These are phyloP conservation scores for Vicia villosa DNA, from an alignment of 306 rosid species.

Conservation along the genomic window DNA sequence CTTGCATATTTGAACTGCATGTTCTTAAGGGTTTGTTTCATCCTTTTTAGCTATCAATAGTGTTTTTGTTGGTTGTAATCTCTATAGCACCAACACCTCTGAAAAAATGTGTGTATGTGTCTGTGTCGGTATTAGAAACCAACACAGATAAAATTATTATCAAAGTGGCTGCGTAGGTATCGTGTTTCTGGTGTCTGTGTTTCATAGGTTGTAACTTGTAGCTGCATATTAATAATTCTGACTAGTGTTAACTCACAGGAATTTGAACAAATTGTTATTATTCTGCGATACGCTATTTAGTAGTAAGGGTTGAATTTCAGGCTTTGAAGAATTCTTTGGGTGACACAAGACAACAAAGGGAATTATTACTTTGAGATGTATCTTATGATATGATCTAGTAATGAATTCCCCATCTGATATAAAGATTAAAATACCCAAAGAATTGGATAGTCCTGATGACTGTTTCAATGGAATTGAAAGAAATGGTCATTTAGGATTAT, in stretches of 20 bases:
- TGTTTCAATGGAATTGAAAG: constrained; percentile 28
- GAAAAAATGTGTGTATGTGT: no score
- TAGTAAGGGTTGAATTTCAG: constrained; percentile 11
- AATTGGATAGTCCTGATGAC: constrained; percentile 31
- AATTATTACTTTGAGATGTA: constrained; percentile 28
- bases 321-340: constrained; percentile 22
- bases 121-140: no score
- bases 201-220: no score
- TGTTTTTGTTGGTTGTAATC: not conserved
- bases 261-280: no score
- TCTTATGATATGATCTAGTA: constrained; percentile 27
- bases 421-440: constrained; percentile 11
- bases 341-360: constrained; percentile 14
- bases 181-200: no score
- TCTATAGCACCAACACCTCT: no score
- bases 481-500: constrained; percentile 10
- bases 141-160: no score
- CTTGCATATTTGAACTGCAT: not conserved
- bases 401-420: constrained; percentile 46
- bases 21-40: constrained; percentile 14
- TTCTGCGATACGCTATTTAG: no score
- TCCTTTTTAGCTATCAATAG: not conserved
- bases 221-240: no score
- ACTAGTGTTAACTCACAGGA: no score
- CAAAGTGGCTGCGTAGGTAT: not conserved